phyloP scores from a whole-genome alignment of 345 rosid species.

The Eucalyptus virginea region DNA sequence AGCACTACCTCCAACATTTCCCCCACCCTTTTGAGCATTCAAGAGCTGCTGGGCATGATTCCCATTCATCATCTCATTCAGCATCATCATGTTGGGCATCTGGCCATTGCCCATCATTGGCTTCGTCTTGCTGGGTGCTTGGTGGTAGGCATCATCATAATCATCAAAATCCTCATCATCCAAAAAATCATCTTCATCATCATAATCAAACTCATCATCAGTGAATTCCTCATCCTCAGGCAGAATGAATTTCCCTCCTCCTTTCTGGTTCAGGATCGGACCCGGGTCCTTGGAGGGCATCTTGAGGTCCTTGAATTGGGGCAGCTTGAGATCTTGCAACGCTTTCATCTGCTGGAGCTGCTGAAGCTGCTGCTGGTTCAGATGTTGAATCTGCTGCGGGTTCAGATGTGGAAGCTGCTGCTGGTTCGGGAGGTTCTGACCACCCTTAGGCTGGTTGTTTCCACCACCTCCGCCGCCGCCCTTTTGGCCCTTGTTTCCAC shows the following conservation, averaged over 20 bases:
- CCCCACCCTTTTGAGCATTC: conserved; percentile 37
- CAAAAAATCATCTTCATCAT: conserved; percentile 41
- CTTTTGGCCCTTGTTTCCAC: conserved; percentile 40
- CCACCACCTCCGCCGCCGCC: conserved; percentile 8
- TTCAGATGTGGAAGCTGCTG: conserved; percentile 29
- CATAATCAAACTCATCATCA: conserved; percentile 41
- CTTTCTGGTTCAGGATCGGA: conserved; percentile 9
- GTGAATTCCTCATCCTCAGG: conserved; percentile 42
- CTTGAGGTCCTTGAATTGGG: conserved; percentile 54
- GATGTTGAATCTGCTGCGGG: conserved; percentile 30
- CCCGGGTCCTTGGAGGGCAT: conserved; percentile 34
- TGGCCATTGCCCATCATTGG: conserved; percentile 28
- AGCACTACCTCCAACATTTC: conserved; percentile 12
- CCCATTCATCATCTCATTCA: conserved; percentile 20
- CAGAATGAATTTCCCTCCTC: conserved; percentile 30
- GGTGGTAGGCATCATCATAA: conserved; percentile 33
- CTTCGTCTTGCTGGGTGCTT: conserved; percentile 32
- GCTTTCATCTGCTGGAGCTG: conserved; percentile 59
- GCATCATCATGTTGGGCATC: conserved; percentile 23
- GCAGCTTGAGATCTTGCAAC: conserved; percentile 57
- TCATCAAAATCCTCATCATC: conserved; percentile 52
- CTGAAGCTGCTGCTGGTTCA: conserved; percentile 30
- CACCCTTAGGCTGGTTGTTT: background rate
- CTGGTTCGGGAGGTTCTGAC: background rate
- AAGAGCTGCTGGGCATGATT: conserved; percentile 25